These are phyloP conservation scores for Microbotryomycetes sp. DNA, from an alignment of 1,284 basidiomycete species.

Conservation along the genomic window DNA sequence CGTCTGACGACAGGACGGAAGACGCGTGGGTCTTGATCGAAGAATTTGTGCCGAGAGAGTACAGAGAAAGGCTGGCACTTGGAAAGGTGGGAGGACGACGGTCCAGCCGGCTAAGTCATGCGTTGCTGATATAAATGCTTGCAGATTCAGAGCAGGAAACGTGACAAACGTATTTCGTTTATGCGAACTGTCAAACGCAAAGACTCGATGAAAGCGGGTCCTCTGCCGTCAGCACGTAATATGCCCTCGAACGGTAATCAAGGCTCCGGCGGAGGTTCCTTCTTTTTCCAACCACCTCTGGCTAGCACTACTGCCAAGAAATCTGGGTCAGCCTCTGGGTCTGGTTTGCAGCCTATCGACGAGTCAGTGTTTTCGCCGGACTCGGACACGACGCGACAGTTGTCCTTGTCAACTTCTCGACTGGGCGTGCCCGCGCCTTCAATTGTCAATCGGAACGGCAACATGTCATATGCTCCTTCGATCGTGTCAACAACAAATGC, in stretches of 20 bases:
- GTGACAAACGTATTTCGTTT: constrained; percentile 26
- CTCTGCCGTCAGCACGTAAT: background rate
- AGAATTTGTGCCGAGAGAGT: constrained; percentile 37
- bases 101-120: no score
- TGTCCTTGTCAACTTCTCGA: constrained; percentile 18
- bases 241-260: background rate
- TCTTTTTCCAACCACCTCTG: background rate
- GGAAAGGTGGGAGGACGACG: constrained; percentile 31
- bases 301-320: background rate
- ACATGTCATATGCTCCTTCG: constrained; percentile 9
- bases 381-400: constrained; percentile 6
- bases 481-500: constrained; percentile 22
- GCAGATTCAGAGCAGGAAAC: constrained; percentile 23
- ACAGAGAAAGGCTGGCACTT: constrained; percentile 29
- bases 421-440: constrained; percentile 1
- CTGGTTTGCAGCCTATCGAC: constrained; percentile 15
- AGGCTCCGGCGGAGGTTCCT: background rate
- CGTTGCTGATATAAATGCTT: no score
- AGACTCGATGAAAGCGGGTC: background rate
- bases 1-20: constrained; percentile 28
- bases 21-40: constrained; percentile 37
- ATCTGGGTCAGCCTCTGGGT: background rate
- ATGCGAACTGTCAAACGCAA: constrained; percentile 18
- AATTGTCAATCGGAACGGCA: background rate
- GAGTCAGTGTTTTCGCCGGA: constrained; percentile 18